phyloP scores from a whole-genome alignment of 2,329 filamentous ascomycete species.

The Berkeleyomyces basicola region DNA sequence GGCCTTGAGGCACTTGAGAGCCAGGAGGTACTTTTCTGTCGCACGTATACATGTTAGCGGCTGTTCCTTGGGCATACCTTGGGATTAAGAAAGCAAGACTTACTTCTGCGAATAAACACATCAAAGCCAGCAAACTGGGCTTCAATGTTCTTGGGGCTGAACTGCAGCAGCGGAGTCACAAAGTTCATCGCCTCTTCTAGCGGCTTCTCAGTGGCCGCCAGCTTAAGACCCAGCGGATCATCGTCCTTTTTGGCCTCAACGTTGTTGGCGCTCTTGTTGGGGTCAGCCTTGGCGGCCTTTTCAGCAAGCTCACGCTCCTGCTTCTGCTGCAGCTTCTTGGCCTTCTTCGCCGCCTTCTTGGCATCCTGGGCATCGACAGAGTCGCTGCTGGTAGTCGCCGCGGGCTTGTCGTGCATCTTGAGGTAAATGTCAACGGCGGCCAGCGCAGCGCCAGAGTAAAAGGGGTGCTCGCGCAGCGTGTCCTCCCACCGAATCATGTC shows the following conservation, averaged over 20 bases:
- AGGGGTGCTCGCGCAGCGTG: slow-evolving; percentile 75
- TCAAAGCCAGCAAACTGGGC: slow-evolving; percentile 80
- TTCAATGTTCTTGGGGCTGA: slow-evolving; percentile 63
- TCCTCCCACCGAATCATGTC: slow-evolving; percentile 98
- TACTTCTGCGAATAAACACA: slow-evolving; percentile 71
- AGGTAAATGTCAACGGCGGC: slow-evolving; percentile 70
- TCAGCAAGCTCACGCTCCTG: slow-evolving; percentile 65
- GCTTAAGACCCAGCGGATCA: slow-evolving; percentile 67
- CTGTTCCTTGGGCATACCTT: background rate
- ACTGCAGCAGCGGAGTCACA: slow-evolving; percentile 62
- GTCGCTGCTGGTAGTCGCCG: slow-evolving; percentile 35
- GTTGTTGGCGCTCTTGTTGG: slow-evolving; percentile 54
- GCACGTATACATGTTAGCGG: background rate
- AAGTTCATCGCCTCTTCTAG: slow-evolving; percentile 80
- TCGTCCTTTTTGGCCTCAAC: slow-evolving; percentile 75
- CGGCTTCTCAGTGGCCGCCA: slow-evolving; percentile 68
- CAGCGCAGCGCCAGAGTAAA: slow-evolving; percentile 72
- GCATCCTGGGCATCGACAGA: slow-evolving; percentile 46
- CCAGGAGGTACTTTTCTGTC: slow-evolving; percentile 71
- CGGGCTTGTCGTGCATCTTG: slow-evolving; percentile 56
- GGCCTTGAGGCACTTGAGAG: slow-evolving; percentile 68
- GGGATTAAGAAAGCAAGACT: slow-evolving; percentile 21
- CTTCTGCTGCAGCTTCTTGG: slow-evolving; percentile 52
- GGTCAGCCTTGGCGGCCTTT: slow-evolving; percentile 63
- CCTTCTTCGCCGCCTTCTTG: slow-evolving; percentile 83